Evolutionary conservation across 1,284 basidiomycete species (phyloP), one percentile per base, ranked within the genome.

Genomic region (Entoloma clypeatum): DNA sequence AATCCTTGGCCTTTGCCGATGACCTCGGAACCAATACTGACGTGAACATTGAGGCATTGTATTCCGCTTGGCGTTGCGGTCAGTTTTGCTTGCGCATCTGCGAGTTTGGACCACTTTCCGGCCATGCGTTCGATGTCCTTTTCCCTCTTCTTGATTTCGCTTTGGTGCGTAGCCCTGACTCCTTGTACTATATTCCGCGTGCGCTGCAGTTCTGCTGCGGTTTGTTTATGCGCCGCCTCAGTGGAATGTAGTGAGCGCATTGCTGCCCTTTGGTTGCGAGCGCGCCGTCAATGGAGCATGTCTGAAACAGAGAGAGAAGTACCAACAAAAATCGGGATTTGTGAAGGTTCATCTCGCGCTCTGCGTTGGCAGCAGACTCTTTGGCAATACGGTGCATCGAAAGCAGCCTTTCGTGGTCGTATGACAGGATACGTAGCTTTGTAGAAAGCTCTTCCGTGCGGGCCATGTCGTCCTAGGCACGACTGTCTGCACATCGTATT

Each of bases 121-220:
- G 78, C 55, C 51, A 88, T 79, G 19, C 81, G 76, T 53, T 92
- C 90, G 21, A 86, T 64, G 41, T 92, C 89, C 50, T 83, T 81
- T 54, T 95, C 90, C 50, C 74, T 75, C 64, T 82, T 88, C 72
- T 86, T 91, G 21, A 87, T 61, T 55, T 93, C 91, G 25, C 78
- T 73, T 55, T 81, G 70, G 49, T 87, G 75, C 0, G 79, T 74
- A 25, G 76, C 68, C 17, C 87, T 77, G 6, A 87, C 64, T 13
- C 74, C 74, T 51, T 85, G 82, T 5, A 88, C 56, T 0, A 76
- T 60, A 1, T 75, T 72, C 29, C 80, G 74, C 11, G 78, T 78
- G 13, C 83, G 79, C 51, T 84, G 81, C 1, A 88, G 72, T 50
- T 89, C 85, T 1, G 67, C 61, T 2, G 70, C 69, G 0, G 83